phyloP scores from a whole-genome alignment of 2,329 filamentous ascomycete genomes.

The Ophiostoma perfectum region DNA sequence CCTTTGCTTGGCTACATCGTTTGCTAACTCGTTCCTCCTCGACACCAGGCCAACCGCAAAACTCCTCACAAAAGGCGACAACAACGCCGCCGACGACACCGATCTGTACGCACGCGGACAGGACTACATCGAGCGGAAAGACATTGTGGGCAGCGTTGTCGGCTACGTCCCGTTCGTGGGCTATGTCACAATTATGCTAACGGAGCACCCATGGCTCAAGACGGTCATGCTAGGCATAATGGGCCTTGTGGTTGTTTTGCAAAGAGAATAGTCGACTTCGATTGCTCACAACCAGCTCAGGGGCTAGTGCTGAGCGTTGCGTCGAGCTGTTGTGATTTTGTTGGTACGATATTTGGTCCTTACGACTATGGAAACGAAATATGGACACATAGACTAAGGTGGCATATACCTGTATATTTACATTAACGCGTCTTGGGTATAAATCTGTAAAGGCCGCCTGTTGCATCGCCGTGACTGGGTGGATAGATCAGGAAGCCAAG shows the following conservation, averaged over 20 bases:
- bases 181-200: slow-evolving; percentile 93
- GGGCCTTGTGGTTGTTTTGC: slow-evolving; percentile 87
- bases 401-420: no score
- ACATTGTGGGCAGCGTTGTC: slow-evolving; percentile 85
- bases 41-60: slow-evolving; percentile 49
- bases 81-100: slow-evolving; percentile 89
- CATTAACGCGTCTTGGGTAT: no score
- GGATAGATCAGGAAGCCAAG: no score
- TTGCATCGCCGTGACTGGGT: no score
- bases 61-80: slow-evolving; percentile 94
- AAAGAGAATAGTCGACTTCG: slow-evolving; percentile 60
- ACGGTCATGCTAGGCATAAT: slow-evolving; percentile 90
- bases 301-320: not conserved
- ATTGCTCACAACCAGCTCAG: not conserved
- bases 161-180: slow-evolving; percentile 92
- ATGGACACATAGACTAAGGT: no score
- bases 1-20: not conserved
- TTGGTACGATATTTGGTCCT: no score
- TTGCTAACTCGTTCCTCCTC: not conserved
- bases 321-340: not conserved
- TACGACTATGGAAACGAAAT: no score
- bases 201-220: slow-evolving; percentile 96
- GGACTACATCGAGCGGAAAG: slow-evolving; percentile 76
- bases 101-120: slow-evolving; percentile 76
- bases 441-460: no score